Evolutionary conservation across 208 protist species (phyloP).

Genomic region (Crithidia acanthocephali): DNA sequence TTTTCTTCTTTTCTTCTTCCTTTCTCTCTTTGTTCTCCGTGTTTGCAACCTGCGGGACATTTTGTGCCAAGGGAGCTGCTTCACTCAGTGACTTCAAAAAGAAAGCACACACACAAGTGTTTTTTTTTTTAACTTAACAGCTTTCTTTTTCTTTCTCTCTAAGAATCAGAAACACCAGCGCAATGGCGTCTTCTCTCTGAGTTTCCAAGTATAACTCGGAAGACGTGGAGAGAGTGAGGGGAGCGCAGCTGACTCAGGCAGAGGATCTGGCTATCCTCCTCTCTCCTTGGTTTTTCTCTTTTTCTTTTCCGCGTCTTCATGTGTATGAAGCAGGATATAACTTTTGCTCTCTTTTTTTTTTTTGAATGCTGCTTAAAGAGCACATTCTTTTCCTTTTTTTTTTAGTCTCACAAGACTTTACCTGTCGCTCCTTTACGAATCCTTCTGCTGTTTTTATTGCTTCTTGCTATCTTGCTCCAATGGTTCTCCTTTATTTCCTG

Average conservation of each 20-base stretch:
- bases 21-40: not conserved
- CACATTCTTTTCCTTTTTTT: slow-evolving; percentile 10
- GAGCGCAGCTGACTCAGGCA: not conserved
- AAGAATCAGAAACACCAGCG: not conserved
- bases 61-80: not conserved
- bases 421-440: not conserved
- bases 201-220: slow-evolving; percentile 18
- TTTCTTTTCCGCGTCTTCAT: slow-evolving; percentile 6
- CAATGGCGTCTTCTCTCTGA: slow-evolving; percentile 10
- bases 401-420: not conserved
- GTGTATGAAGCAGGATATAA: slow-evolving; percentile 19
- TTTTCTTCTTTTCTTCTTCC: not conserved
- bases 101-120: not conserved
- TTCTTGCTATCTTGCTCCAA: not conserved
- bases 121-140: not conserved
- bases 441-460: not conserved
- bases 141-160: not conserved
- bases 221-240: not conserved
- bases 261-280: not conserved
- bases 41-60: not conserved
- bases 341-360: not conserved
- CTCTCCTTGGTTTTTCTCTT: not conserved
- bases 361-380: slow-evolving; percentile 1
- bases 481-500: not conserved
- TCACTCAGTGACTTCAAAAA: not conserved